Base-by-base conservation (phyloP, 1,284 basidiomycete genomes). In the Ustilago trichophora region DNA sequence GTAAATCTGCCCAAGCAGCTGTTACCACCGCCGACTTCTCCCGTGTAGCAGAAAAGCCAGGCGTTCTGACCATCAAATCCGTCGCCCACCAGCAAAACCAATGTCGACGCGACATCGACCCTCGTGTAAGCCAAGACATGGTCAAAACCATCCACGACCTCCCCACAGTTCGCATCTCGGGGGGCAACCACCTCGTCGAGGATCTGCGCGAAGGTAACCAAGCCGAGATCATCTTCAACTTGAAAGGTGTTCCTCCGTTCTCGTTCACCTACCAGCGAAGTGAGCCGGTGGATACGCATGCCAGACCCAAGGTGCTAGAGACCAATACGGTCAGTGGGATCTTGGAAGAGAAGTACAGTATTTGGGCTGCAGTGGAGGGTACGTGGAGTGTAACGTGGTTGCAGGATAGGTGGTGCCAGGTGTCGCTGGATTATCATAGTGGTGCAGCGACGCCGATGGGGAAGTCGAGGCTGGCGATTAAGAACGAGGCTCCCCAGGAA, bases 161-260 rank as follows among this genome's bases (percentile, higher is more conserved):
- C 21, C 95, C 95, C 3, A 88, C 88, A 5, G 95, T 93, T 3
- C 88, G 89, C 73, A 91, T 98, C 38, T 89, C 89, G 9, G 89
- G 91, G 53, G 95, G 95, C 35, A 88, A 88, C 76, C 86, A 88
- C 50, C 86, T 89, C 57, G 87, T 90, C 76, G 89, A 95, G 81
- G 88, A 92, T 77, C 90, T 97, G 45, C 88, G 92, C 58, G 93
- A 97, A 85, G 62, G 75, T 42, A 58, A 74, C 70, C 90, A 94
- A 84, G 93, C 93, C 9, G 92, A 95, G 80, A 94, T 96, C 64
- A 85, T 91, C 38, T 96, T 98, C 83, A 88, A 87, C 10, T 87
- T 98, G 59, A 85, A 88, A 38, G 95, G 95, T 50, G 90, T 91
- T 73, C 90, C 95, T 31, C 95, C 95, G 0, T 98, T 96, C 83